A percentile compares a stretch with the other conserved stretches of the same genome.
These are phyloP conservation scores for Leucoagaricus sp. DNA, from an alignment of 1,284 basidiomycete species.

Conservation along the genomic window DNA sequence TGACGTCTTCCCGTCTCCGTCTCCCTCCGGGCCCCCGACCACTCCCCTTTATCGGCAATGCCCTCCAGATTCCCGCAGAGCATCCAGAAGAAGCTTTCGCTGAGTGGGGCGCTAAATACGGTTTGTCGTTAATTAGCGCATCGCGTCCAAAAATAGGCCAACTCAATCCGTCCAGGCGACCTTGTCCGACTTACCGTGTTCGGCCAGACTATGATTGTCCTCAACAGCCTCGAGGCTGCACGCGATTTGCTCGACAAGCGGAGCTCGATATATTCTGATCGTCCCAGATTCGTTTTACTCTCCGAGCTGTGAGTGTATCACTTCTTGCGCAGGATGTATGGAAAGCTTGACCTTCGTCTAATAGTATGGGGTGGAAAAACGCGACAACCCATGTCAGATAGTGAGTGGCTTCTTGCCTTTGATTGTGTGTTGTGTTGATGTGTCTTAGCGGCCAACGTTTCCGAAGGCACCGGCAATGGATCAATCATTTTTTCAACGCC, in stretches of 20 bases:
- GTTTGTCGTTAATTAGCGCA: slow-evolving; percentile 25
- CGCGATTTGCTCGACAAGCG: slow-evolving; percentile 49
- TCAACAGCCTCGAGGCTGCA: slow-evolving; percentile 42
- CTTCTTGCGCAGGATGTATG: background rate
- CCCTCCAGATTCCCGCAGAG: slow-evolving; percentile 44
- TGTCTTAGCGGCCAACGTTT: slow-evolving; percentile 45
- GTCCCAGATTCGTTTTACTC: slow-evolving; percentile 48
- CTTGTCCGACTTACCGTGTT: slow-evolving; percentile 42
- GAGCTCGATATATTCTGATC: slow-evolving; percentile 50
- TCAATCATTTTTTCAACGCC: slow-evolving; percentile 49
- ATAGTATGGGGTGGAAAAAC: slow-evolving; percentile 48
- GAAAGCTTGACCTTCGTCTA: slow-evolving; percentile 4
- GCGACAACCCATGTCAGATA: slow-evolving; percentile 46
- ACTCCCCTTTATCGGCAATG: slow-evolving; percentile 50
- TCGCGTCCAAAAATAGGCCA: background rate
- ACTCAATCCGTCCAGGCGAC: slow-evolving; percentile 33
- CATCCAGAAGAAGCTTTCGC: slow-evolving; percentile 43
- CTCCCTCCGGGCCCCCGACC: slow-evolving; percentile 49
- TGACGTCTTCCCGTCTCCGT: slow-evolving; percentile 24
- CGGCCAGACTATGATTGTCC: slow-evolving; percentile 42
- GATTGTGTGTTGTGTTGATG: slow-evolving; percentile 1
- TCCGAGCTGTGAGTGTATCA: slow-evolving; percentile 41
- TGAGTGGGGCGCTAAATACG: slow-evolving; percentile 39
- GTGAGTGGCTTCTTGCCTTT: slow-evolving; percentile 28
- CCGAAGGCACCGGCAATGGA: slow-evolving; percentile 50